Evolutionary conservation across 371 early-diverging fungal genomes (phyloP), one percentile per base, ranked within the genome.

Genomic region (Mortierella sp.): DNA sequence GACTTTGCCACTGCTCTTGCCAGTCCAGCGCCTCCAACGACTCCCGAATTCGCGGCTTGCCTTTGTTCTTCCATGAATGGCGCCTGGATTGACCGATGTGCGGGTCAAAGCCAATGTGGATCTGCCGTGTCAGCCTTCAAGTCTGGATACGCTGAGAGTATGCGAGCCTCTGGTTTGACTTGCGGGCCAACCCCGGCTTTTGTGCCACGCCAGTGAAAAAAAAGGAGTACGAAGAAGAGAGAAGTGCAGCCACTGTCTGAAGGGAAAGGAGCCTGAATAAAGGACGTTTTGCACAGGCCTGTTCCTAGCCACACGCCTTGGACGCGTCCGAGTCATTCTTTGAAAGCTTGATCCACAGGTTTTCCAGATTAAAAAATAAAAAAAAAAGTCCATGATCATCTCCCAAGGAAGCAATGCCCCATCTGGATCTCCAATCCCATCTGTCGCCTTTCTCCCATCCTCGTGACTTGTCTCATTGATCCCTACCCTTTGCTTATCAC

Each of bases 11-110:
- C 37, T 3, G 37, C 37, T 37, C 37, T 37, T 5, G 3, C 37
- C 9, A 37, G 37, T 37, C 37, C 37, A 37, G 9, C 37, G 9
- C 37, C 37, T 9, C 37, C 37, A 37, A 37, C 37, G 37, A 37
- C 46, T 7, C 16, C 66, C 23, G 58, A 43, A 15, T 58, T 50
- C 16, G 66, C 59, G 1, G 25, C 18, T 14, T 66, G 66, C 59
- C 47, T 66, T 18, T 66, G 66, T 59, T 66, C 66, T 6, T 66
- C 66, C 25, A 19, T 66, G 43, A 48, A 66, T 29, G 66, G 66
- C 29, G 48, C 50, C 19, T 66, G 66, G 66, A 21, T 66, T 28
- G 66, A 59, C 16, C 43, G n/a, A 14, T 66, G 66, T 43, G 25
- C 47, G 2, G 59, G 44, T 50, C 25, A 7, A 3, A 21, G 48